A percentile compares a stretch with the other conserved stretches of the same genome.
Evolutionary conservation across 2,329 filamentous ascomycete genomes (phyloP).

Genomic region (Cladophialophora bantiana): DNA sequence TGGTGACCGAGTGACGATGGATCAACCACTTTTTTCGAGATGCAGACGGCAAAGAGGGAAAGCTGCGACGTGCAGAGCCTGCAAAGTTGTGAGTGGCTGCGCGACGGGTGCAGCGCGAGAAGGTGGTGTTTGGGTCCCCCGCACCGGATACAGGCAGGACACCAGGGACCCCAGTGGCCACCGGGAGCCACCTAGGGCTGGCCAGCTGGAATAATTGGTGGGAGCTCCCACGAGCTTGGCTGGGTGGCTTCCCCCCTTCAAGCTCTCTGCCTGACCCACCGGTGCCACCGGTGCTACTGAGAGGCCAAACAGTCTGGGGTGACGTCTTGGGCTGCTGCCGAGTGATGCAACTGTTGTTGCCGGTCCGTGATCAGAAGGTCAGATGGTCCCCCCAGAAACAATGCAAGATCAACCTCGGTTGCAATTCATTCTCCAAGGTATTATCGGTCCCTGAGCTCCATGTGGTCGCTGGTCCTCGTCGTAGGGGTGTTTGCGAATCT

Average conservation of each 20-base stretch:
- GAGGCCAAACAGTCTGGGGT: constrained; percentile 13
- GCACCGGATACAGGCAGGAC: constrained; percentile 4
- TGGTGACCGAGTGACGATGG: constrained; percentile 15
- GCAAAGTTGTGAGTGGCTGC: constrained; percentile 12
- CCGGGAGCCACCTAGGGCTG: not conserved
- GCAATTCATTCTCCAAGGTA: not conserved
- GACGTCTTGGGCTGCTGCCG: constrained; percentile 11
- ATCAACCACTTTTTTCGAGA: constrained; percentile 16
- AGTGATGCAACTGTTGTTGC: constrained; percentile 13
- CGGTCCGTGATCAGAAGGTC: constrained; percentile 7
- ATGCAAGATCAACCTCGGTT: constrained; percentile 13
- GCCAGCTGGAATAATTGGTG: constrained; percentile 9
- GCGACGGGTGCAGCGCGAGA: not conserved
- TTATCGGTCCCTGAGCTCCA: not conserved
- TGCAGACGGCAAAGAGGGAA: constrained; percentile 9
- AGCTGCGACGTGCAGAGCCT: constrained; percentile 10
- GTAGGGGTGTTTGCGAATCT: not conserved
- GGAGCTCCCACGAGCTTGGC: constrained; percentile 7
- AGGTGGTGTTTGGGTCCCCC: constrained; percentile 9
- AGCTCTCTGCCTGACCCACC: constrained; percentile 2
- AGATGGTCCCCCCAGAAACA: constrained; percentile 13
- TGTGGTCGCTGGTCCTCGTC: not conserved
- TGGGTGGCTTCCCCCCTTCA: not conserved
- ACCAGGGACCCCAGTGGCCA: not conserved
- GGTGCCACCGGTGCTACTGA: not conserved